Evolutionary conservation across 306 rosid species (phyloP).

Genomic region (Acacia acuminata): DNA sequence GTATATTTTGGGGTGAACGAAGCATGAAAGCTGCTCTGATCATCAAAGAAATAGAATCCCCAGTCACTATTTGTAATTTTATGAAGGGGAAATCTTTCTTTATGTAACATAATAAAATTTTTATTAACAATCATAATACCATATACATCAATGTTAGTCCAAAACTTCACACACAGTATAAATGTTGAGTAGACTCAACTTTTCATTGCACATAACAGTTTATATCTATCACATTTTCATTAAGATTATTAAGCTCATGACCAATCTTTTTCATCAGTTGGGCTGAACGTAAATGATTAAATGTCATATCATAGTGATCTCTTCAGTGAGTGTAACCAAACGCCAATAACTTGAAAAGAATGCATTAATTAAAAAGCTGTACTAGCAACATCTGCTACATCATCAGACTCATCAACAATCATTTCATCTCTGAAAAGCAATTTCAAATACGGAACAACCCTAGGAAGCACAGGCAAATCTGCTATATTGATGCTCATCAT

Average conservation of each 20-base stretch:
- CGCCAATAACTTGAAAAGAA: neutral
- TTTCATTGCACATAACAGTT: neutral
- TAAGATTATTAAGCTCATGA: too few species aligned
- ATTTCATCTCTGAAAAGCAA: conserved; percentile 79
- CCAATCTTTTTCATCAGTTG: too few species aligned
- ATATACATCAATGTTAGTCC: too few species aligned
- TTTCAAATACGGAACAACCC: conserved; percentile 83
- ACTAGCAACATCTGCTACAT: conserved; percentile 38
- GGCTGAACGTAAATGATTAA: too few species aligned
- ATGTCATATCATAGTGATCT: neutral
- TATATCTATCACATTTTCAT: too few species aligned
- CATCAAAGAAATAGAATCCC: neutral
- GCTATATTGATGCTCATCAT: conserved; percentile 91
- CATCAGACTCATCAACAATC: conserved; percentile 65
- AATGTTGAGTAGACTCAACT: neutral
- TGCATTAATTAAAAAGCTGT: conserved; percentile 12
- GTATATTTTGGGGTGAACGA: neutral
- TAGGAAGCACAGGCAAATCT: conserved; percentile 77
- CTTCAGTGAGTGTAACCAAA: neutral
- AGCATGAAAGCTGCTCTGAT: neutral
- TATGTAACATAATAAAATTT: neutral
- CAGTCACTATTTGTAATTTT: neutral
- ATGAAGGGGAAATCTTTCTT: neutral
- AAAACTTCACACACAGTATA: neutral
- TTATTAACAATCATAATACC: too few species aligned